These are phyloP conservation scores for Lactarius pseudohatsudake DNA, from an alignment of 768 basidiomycete species.

Conservation along the genomic window DNA sequence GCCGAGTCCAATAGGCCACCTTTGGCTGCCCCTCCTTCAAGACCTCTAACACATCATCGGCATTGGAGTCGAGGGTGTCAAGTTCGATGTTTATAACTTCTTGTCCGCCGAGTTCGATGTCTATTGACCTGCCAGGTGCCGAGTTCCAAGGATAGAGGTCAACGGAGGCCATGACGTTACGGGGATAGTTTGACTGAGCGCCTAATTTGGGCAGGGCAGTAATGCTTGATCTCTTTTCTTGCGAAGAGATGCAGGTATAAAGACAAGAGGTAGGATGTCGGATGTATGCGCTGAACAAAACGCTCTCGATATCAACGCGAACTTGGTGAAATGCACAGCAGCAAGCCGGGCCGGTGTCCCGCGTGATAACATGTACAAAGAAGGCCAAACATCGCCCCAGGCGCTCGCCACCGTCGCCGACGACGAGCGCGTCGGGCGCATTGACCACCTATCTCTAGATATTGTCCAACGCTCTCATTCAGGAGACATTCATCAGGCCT, in stretches of 20 bases:
- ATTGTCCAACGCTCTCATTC: not conserved
- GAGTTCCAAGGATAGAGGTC: conserved; percentile 29
- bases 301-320: not conserved
- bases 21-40: conserved; percentile 70
- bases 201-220: not conserved
- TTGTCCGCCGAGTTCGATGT: conserved; percentile 78
- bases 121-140: conserved; percentile 44
- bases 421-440: conserved; percentile 31
- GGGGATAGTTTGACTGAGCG: not conserved
- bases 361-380: conserved; percentile 24
- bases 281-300: not conserved
- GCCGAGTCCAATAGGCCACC: conserved; percentile 74
- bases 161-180: conserved; percentile 9
- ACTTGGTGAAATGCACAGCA: not conserved
- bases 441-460: conserved; percentile 14
- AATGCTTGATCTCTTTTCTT: not conserved
- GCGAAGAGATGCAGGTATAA: not conserved
- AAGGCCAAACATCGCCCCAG: conserved; percentile 24
- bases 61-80: conserved; percentile 77
- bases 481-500: not conserved
- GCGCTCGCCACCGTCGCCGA: conserved; percentile 29
- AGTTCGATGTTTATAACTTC: conserved; percentile 91
- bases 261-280: not conserved
- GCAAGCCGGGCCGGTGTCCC: conserved; percentile 14
- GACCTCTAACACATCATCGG: conserved; percentile 72